A percentile compares a stretch with the other conserved stretches of the same genome.
phyloP scores from a whole-genome alignment of 257 asterid genomes.

The Nicotiana noctiflora region DNA sequence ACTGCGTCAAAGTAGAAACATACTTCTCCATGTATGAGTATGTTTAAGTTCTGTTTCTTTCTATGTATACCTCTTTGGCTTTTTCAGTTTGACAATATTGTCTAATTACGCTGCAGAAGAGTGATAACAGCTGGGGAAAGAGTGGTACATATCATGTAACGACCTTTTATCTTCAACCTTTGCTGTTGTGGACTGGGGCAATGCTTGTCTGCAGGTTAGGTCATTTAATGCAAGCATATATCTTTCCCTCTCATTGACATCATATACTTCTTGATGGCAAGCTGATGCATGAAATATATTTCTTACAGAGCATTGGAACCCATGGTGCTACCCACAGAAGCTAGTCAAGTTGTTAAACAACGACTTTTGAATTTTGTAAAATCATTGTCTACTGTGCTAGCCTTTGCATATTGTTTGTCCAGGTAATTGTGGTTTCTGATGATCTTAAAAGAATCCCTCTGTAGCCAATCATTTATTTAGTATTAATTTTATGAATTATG shows the following conservation, averaged over 20 bases:
- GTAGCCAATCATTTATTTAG: not conserved
- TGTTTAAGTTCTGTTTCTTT: slow-evolving; percentile 15
- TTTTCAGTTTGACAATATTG: not conserved
- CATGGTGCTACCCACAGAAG: slow-evolving; percentile 70
- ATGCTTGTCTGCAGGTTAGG: slow-evolving; percentile 82
- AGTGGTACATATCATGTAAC: slow-evolving; percentile 64
- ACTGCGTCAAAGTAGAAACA: slow-evolving; percentile 53
- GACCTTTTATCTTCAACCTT: slow-evolving; percentile 69
- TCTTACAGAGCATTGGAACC: slow-evolving; percentile 82
- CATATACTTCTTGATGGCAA: not conserved
- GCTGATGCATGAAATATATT: not conserved
- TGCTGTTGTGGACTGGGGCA: slow-evolving; percentile 81
- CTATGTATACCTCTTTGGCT: slow-evolving; percentile 10
- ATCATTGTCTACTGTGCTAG: slow-evolving; percentile 85
- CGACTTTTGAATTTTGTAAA: slow-evolving; percentile 78
- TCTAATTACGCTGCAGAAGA: slow-evolving; percentile 49
- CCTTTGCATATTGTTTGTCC: slow-evolving; percentile 85
- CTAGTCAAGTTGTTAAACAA: slow-evolving; percentile 74
- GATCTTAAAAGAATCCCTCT: not conserved
- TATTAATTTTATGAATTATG: not conserved
- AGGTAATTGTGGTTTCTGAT: slow-evolving; percentile 38
- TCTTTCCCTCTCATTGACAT: not conserved
- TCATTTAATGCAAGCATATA: slow-evolving; percentile 12
- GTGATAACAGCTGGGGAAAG: slow-evolving; percentile 73
- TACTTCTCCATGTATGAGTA: slow-evolving; percentile 51